Base-by-base conservation (phyloP, 345 rosid species). In the Moricandia arvensis region DNA sequence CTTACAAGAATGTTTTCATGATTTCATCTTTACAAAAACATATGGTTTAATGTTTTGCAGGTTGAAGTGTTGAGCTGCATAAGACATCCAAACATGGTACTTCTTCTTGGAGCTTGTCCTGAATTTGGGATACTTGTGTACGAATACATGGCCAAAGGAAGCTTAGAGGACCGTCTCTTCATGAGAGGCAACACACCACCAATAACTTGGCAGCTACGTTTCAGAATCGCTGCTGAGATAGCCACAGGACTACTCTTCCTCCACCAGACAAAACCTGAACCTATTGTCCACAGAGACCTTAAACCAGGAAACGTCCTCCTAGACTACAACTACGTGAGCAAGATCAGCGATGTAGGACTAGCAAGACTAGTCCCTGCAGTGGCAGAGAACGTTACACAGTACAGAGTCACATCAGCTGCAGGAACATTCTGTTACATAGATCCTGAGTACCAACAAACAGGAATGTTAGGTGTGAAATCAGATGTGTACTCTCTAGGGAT, bases 51-150 rank as follows among this genome's bases (percentile, higher is more conserved):
- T 71, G 5, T 47, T 55, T 65, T 58, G 26, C 79, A 93, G 98
- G 83, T 94, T 69, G 95, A 91, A 79, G 91, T 94, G 0, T 88
- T 94, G 17, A 90, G 96, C 82, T 83, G 89, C 80, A 89, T 94
- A 79, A 81, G 98, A 76, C 98, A 94, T 84, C 98, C 98, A n/a
- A 88, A 90, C 84, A 94, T 94, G 97, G 97, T 94, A 59, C 93
- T 94, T 6, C 95, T 94, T 10, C 82, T 94, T 54, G 98, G 98
- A 75, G 98, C 98, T 12, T 90, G 96, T 76, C 96, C 98, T 0
- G 95, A 94, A 73, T 91, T 81, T 62, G 98, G 96, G 1, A 84
- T 91, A 37, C 82, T 94, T 63, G 97, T 91, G 8, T 94, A 94
- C 38, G 98, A 94, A 69, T 84, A 88, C 87, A 85, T 94, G 98